phyloP scores from a whole-genome alignment of 495 filamentous ascomycete genomes.

The Neurospora sp. region DNA sequence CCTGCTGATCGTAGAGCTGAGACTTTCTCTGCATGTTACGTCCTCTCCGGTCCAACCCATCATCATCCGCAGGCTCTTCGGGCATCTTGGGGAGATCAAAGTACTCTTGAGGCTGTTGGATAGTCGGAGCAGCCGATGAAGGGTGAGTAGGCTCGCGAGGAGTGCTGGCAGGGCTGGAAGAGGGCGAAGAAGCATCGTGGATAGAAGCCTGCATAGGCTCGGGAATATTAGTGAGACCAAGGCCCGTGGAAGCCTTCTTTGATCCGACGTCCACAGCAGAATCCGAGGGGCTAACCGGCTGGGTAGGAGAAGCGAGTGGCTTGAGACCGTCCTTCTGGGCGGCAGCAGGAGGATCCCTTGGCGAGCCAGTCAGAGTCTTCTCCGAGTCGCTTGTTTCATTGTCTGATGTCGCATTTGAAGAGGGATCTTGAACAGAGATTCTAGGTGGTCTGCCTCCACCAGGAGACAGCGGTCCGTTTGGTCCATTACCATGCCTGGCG shows the following conservation, averaged over 20 bases:
- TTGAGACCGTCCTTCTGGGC: conserved; percentile 18
- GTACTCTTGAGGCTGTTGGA: conserved; percentile 21
- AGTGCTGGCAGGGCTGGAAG: conserved; percentile 5
- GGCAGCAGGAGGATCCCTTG: conserved; percentile 21
- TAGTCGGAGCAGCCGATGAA: conserved; percentile 5
- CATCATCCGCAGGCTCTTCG: conserved; percentile 4
- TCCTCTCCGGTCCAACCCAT: conserved; percentile 16
- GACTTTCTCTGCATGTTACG: conserved; percentile 26
- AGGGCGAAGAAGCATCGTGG: conserved; percentile 11
- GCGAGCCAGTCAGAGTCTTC: not conserved
- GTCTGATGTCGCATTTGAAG: not conserved
- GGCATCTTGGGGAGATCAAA: conserved; percentile 15
- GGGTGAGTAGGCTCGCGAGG: conserved; percentile 3
- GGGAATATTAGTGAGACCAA: conserved; percentile 10
- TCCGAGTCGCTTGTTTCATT: not conserved
- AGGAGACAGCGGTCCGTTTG: not conserved
- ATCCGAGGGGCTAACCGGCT: conserved; percentile 14
- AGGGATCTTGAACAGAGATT: not conserved
- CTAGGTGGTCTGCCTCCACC: not conserved
- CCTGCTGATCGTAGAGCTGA: conserved; percentile 24
- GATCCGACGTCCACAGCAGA: conserved; percentile 16
- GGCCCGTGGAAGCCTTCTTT: conserved; percentile 7
- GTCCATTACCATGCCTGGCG: not conserved
- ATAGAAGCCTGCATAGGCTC: conserved; percentile 13
- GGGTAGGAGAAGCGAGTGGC: conserved; percentile 12